Evolutionary conservation across 306 rosid species (phyloP), one percentile per base, ranked within the genome.

Genomic region (Sicyos baderoa): DNA sequence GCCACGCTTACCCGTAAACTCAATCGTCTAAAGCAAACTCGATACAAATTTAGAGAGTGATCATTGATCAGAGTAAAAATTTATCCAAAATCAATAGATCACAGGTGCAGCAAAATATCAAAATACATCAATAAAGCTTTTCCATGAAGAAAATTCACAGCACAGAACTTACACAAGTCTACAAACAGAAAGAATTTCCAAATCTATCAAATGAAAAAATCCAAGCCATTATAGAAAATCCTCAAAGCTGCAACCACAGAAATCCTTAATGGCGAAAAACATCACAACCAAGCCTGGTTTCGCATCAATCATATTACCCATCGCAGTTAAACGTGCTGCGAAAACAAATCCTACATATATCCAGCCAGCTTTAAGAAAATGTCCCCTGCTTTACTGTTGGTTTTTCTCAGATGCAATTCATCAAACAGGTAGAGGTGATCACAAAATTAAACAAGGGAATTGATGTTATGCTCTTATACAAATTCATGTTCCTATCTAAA

Each of bases 351-450:
- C 72, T 14, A 48, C 13, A 23, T 8, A 67, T 56, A 67, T 48
- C 57, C 22, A 22, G 14, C 13, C 25, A 14, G 15, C 6, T 22
- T 7, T 1, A 7, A 48, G 35, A 65, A 67, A 22, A 37, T 37
- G 16, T 23, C 56, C 44, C 14, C 40, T 47, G 6, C 15, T 65
- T 66, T 23, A 14, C 56, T 47, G 53, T 44, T 64, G 19, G 21
- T 11, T 48, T 48, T 21, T 25, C 53, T 44, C 21, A 47, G 54
- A 47, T 13, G 53, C 37, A 65, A 45, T 65, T 65, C 71, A 65
- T 65, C 71, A 65, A 45, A 65, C 17, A 21, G 53, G 70, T 64
- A 44, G 71, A 65, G 54, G 42, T 9, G 18, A 63, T 19, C n/a
- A 63, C 53, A 19, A 42, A 61, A 63, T 42, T 10, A 63, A 18